Conservation (phyloP, 768 basidiomycete genomes). For the Trametes punicea region DNA sequence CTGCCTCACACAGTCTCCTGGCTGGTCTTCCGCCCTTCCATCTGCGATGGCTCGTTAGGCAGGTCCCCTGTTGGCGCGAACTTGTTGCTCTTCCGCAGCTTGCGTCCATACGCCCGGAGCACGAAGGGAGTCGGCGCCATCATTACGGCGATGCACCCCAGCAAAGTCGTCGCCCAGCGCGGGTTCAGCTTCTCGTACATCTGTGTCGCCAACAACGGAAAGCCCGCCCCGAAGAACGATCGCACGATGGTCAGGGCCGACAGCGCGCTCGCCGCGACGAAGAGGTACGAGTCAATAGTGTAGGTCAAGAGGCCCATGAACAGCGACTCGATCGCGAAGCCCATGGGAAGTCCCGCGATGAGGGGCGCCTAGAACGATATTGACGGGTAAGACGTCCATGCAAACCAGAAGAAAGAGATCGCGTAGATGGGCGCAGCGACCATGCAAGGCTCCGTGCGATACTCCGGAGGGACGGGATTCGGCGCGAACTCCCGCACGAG, state of each 20-base stretch:
- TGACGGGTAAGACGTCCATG: constrained; percentile 58
- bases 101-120: constrained; percentile 26
- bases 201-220: constrained; percentile 33
- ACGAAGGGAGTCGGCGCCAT: constrained; percentile 45
- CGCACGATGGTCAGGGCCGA: constrained; percentile 55
- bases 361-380: constrained; percentile 55
- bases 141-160: constrained; percentile 50
- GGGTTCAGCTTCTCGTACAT: constrained; percentile 53
- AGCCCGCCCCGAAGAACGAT: constrained; percentile 30
- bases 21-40: background rate
- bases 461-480: constrained; percentile 59
- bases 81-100: constrained; percentile 26
- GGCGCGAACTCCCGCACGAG: constrained; percentile 45
- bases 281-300: constrained; percentile 60
- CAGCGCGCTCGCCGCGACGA: constrained; percentile 56
- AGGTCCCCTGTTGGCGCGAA: constrained; percentile 23
- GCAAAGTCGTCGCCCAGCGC: constrained; percentile 56
- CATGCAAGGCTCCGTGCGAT: constrained; percentile 50
- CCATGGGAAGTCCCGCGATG: constrained; percentile 45
- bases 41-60: background rate
- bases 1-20: background rate
- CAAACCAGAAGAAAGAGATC: constrained; percentile 67
- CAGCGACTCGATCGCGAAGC: constrained; percentile 52
- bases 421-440: constrained; percentile 51
- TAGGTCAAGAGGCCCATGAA: constrained; percentile 61